Evolutionary conservation across 345 rosid genomes (phyloP).

Genomic region (Laguncularia racemosa): DNA sequence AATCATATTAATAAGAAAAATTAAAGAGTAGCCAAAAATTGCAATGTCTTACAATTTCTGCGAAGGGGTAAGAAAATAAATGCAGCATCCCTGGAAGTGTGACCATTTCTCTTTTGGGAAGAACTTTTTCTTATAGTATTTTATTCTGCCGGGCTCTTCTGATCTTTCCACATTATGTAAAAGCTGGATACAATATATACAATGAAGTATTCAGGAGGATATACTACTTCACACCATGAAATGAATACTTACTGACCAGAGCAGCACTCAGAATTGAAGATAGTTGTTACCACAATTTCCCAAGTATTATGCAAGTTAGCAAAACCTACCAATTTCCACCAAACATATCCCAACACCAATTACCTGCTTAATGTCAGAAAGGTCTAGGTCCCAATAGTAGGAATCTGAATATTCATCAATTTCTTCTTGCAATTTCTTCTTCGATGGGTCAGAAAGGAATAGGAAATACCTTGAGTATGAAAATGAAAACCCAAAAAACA

Average conservation of each 20-base stretch:
- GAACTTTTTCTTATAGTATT: conserved; percentile 54
- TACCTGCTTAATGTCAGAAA: conserved; percentile 80
- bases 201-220: background rate
- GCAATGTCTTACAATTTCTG: conserved; percentile 42
- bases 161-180: conserved; percentile 50
- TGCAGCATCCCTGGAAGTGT: conserved; percentile 52
- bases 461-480: conserved; percentile 66
- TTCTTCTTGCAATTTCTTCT: conserved; percentile 68
- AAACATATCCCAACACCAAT: conserved; percentile 1
- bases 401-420: conserved; percentile 85
- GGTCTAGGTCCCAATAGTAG: conserved; percentile 73
- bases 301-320: conserved; percentile 3
- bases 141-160: conserved; percentile 36
- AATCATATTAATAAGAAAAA: background rate
- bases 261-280: background rate
- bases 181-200: conserved; percentile 39
- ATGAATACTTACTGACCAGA: background rate
- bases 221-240: too few species aligned
- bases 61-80: conserved; percentile 38
- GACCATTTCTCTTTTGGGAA: conserved; percentile 78
- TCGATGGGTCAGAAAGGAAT: conserved; percentile 63
- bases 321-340: background rate
- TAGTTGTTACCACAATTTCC: background rate
- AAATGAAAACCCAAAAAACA: too few species aligned
- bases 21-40: background rate